phyloP scores from a whole-genome alignment of 2,329 filamentous ascomycete species.

The Colletotrichum sp. region DNA sequence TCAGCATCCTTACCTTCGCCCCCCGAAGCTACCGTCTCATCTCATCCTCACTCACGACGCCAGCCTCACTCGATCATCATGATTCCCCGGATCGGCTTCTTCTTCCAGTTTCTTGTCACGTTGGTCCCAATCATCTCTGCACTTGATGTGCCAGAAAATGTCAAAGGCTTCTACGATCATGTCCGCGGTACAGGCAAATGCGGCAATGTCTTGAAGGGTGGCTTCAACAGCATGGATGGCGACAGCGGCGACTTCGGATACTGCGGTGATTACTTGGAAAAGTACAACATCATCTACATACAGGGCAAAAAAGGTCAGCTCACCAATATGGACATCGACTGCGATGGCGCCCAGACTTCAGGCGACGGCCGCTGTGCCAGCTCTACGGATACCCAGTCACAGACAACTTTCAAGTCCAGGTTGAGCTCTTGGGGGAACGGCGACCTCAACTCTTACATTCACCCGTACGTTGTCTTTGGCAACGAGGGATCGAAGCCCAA shows the following conservation, averaged over 20 bases:
- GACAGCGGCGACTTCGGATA: constrained; percentile 44
- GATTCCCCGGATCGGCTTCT: background rate
- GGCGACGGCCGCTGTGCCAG: constrained; percentile 50
- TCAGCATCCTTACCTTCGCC: background rate
- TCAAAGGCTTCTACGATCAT: constrained; percentile 44
- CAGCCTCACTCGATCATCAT: background rate
- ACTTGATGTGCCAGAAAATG: constrained; percentile 45
- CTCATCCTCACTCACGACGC: background rate
- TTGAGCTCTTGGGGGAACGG: constrained; percentile 38
- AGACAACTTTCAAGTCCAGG: constrained; percentile 51
- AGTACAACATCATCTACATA: constrained; percentile 52
- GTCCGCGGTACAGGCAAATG: constrained; percentile 42
- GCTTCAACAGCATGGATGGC: constrained; percentile 44
- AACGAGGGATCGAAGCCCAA: constrained; percentile 36
- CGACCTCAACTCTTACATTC: constrained; percentile 49
- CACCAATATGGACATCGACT: constrained; percentile 64
- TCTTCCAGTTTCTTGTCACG: background rate
- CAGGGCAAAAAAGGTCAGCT: constrained; percentile 45
- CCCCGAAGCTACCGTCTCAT: constrained; percentile 4
- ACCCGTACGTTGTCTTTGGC: constrained; percentile 55
- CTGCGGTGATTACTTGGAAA: constrained; percentile 49
- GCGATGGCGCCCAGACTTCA: constrained; percentile 54
- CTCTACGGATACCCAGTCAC: constrained; percentile 46
- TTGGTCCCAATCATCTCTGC: background rate
- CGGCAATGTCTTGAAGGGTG: constrained; percentile 38